Conservation (phyloP, 1,139 yeast genomes). For the Kodamaea suecica region DNA sequence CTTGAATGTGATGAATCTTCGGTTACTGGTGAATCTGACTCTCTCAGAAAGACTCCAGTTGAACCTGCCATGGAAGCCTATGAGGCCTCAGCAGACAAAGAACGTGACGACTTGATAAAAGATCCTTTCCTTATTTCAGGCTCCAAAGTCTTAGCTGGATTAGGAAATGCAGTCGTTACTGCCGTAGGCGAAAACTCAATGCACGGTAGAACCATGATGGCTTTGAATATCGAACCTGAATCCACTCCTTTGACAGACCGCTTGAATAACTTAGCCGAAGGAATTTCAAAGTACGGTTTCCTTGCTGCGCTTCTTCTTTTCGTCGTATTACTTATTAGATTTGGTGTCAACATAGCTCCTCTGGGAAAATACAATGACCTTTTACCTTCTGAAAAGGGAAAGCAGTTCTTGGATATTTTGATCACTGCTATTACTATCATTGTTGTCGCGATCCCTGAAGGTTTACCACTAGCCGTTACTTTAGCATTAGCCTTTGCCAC, state of each 20-base stretch:
- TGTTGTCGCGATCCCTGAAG: constrained; percentile 98
- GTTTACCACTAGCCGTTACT: constrained; percentile 94
- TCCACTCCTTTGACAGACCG: constrained; percentile 87
- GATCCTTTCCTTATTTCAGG: constrained; percentile 92
- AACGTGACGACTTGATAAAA: constrained; percentile 47
- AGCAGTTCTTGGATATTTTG: constrained; percentile 75
- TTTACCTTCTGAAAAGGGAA: constrained; percentile 74
- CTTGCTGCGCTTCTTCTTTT: constrained; percentile 79
- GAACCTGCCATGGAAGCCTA: constrained; percentile 40
- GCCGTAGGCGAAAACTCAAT: constrained; percentile 88
- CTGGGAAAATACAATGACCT: constrained; percentile 43
- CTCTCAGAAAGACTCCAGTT: constrained; percentile 66
- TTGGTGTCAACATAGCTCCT: constrained; percentile 62
- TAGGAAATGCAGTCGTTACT: constrained; percentile 82
- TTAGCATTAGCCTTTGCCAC: constrained; percentile 96
- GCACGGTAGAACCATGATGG: constrained; percentile 87
- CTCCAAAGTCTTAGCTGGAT: constrained; percentile 80
- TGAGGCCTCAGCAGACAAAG: constrained; percentile 26
- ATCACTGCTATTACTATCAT: constrained; percentile 89
- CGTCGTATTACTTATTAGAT: constrained; percentile 73
- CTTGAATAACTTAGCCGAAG: constrained; percentile 79
- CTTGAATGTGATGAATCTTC: constrained; percentile 92
- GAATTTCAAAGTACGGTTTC: constrained; percentile 90
- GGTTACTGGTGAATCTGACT: constrained; percentile 89
- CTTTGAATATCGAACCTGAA: constrained; percentile 71